These are phyloP conservation scores for Aspergillus mulundensis DNA, from an alignment of 495 filamentous ascomycete genomes.

Conservation along the genomic window DNA sequence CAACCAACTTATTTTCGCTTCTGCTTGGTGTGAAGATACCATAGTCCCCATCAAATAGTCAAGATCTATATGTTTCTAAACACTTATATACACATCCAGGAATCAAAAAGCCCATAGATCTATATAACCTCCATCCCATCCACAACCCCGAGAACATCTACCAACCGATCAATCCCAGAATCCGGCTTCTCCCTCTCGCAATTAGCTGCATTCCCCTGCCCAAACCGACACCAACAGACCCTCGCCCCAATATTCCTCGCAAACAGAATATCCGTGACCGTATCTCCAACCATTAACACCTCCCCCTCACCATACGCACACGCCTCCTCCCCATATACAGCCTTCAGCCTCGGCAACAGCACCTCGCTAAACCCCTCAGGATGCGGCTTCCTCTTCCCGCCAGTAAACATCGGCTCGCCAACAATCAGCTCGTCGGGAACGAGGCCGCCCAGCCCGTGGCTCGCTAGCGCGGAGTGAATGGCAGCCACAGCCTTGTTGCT, in stretches of 20 bases:
- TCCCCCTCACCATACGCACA: neutral
- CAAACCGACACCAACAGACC: slow-evolving; percentile 17
- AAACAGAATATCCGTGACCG: slow-evolving; percentile 13
- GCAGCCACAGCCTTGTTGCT: slow-evolving; percentile 28
- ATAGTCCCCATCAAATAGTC: too few relatives aligned
- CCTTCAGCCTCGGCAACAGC: slow-evolving; percentile 16
- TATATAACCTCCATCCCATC: neutral
- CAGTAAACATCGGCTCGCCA: slow-evolving; percentile 21
- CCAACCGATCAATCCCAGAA: slow-evolving; percentile 14
- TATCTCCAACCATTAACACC: slow-evolving; percentile 11
- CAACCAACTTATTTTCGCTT: too few relatives aligned
- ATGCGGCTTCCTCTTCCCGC: slow-evolving; percentile 25
- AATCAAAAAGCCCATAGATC: too few relatives aligned
- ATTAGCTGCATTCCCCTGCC: slow-evolving; percentile 8
- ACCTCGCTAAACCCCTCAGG: slow-evolving; percentile 22
- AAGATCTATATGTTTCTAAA: too few relatives aligned
- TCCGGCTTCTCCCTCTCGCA: slow-evolving; percentile 12
- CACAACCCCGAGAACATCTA: slow-evolving; percentile 1
- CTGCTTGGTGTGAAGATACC: too few relatives aligned
- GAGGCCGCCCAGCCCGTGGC: slow-evolving; percentile 12
- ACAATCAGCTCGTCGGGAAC: slow-evolving; percentile 23
- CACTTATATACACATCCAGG: too few relatives aligned
- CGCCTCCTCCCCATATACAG: neutral
- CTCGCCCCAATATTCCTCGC: slow-evolving; percentile 13
- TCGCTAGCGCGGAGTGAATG: slow-evolving; percentile 19